Evolutionary conservation across 192 early-diverging fungal species (phyloP).

Genomic region (Cetraspora pellucida): DNA sequence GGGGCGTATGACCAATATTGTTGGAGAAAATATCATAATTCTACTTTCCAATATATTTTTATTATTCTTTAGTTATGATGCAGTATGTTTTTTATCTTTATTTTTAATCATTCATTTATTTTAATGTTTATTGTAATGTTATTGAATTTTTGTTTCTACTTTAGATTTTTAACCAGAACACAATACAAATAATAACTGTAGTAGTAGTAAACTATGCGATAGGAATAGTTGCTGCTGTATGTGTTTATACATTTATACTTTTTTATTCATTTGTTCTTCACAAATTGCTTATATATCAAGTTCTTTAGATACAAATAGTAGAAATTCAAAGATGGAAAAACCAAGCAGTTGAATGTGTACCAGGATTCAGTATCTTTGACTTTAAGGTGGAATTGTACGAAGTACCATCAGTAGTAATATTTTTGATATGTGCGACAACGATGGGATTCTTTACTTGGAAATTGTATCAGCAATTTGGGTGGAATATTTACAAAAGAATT

Average conservation of each 20-base stretch:
- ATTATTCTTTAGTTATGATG: slow-evolving; percentile 9
- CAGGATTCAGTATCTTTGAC: not conserved
- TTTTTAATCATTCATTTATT: not conserved
- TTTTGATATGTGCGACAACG: slow-evolving; percentile 12
- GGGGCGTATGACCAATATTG: not conserved
- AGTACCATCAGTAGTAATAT: slow-evolving; percentile 6
- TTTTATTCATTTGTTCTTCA: not conserved
- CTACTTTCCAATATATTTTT: slow-evolving; percentile 13
- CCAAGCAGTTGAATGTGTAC: not conserved
- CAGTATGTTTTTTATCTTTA: not conserved
- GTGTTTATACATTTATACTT: not conserved
- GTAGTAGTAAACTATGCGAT: slow-evolving; percentile 17
- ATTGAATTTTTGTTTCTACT: not conserved
- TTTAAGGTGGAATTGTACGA: not conserved
- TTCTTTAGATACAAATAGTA: slow-evolving; percentile 27
- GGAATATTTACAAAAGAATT: slow-evolving; percentile 62
- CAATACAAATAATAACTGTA: slow-evolving; percentile 30
- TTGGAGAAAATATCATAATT: slow-evolving; percentile 8
- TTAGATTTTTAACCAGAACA: slow-evolving; percentile 16
- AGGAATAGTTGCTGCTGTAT: slow-evolving; percentile 16
- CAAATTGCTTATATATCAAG: not conserved
- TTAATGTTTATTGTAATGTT: not conserved
- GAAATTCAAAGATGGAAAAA: slow-evolving; percentile 23
- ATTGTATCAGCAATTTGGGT: slow-evolving; percentile 26
- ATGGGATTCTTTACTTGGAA: slow-evolving; percentile 10